Evolutionary conservation across 495 filamentous ascomycete species (phyloP).

Genomic region (Stereocaulon alpinum): DNA sequence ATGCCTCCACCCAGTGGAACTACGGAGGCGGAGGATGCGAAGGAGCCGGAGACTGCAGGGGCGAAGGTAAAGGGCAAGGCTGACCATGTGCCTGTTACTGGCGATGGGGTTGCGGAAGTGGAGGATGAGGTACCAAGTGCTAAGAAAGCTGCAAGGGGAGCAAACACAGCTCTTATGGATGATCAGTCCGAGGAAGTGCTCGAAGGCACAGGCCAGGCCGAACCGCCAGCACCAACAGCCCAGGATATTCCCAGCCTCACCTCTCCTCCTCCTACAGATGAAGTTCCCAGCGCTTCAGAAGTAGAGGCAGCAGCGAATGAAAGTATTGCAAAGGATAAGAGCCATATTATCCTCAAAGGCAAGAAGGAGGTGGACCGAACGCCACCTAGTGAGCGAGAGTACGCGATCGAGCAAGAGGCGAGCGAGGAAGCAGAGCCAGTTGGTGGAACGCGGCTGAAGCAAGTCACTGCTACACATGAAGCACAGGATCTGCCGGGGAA

Average conservation of each 20-base stretch:
- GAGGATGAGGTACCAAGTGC: conserved; percentile 12
- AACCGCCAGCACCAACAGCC: neutral
- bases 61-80: conserved; percentile 17
- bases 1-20: conserved; percentile 20
- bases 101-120: conserved; percentile 10
- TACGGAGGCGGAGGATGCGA: conserved; percentile 28
- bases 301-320: conserved; percentile 13
- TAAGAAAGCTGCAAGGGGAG: neutral
- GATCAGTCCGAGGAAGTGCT: conserved; percentile 2
- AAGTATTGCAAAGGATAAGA: conserved; percentile 18
- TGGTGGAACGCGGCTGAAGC: conserved; percentile 3
- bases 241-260: neutral
- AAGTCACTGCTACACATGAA: conserved; percentile 10
- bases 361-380: conserved; percentile 12
- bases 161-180: neutral
- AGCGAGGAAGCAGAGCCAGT: neutral
- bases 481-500: conserved; percentile 12
- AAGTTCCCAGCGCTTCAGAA: conserved; percentile 5
- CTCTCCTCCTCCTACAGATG: neutral
- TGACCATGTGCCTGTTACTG: conserved; percentile 5
- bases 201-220: conserved; percentile 15
- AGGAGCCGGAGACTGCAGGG: conserved; percentile 30
- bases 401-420: neutral
- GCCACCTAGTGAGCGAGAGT: neutral
- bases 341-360: conserved; percentile 6